Base-by-base conservation (phyloP, 2,329 filamentous ascomycete species). In the Teratosphaeria zuluensis region DNA sequence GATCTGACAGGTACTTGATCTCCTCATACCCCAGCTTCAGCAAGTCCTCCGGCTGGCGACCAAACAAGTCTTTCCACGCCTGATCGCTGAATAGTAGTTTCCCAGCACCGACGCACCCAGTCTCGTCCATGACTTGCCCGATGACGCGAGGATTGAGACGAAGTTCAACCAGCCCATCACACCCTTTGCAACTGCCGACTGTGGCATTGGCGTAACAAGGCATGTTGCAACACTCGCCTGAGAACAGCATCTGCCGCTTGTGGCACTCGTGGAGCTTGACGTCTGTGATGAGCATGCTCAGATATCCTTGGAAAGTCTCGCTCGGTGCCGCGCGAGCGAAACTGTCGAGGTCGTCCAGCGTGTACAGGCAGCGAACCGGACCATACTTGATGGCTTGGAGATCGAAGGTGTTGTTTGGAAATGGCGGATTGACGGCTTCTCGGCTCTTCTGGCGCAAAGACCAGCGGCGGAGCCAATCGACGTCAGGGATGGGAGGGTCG, bases 11-110 rank as follows among this genome's bases (percentile, higher is more conserved):
- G 51, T 75, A 73, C 57, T 72, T 72, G n/a, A 84, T 61, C 19
- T 74, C 72, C 12, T 78, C 74, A 0, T 68, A 59, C 12, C 70
- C 60, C 24, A 72, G 66, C 8, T 59, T 61, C 2, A 77, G 77
- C 71, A 83, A 63, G 53, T 79, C 75, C 16, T 73, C 67, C 2
- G 75, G 68, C 0, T 70, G 72, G 33, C 78, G 68, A 3, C 79
- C 79, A 6, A 82, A 70, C 1, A 82, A 65, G 28, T 80, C 71
- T 35, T 65, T 66, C 83, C 82, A 86, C 0, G 83, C 83, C 1
- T 71, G 58, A 16, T 77, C 71, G 4, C 76, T 78, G 72, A 84
- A 79, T 19, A 84, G 70, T 2, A 85, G 70, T 68, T 83, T 84
- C 0, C 78, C 79, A 1, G 74, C 67, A 1, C 69, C 66, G 8